Base-by-base conservation (phyloP, 805 yeast species). In the Priceomyces carsonii region DNA sequence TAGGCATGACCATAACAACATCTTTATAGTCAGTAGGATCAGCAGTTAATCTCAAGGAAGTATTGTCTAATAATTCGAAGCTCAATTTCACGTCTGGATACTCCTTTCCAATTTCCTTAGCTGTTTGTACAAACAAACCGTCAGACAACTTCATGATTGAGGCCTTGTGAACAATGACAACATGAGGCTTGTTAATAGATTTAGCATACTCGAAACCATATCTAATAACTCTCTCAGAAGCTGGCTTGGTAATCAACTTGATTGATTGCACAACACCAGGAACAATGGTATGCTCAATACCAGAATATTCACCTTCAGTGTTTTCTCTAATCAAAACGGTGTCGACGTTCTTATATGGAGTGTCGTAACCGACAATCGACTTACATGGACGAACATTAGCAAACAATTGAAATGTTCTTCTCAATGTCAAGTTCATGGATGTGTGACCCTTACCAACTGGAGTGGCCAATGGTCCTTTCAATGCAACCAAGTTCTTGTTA, bases 241-340 rank as follows among this genome's bases (percentile, higher is more conserved):
- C 98, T 39, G 87, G 89, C 61, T 83, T 84, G 59, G 99, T 93
- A 75, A 93, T 93, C 66, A 93, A 79, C 74, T 93, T 93, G 72
- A 91, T 91, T 45, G 96, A 86, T 75, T 93, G 98, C 36, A 93
- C 97, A 38, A 93, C 98, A 61, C 99, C 99, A 48, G 97, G 97
- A 39, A 89, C 95, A 48, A 93, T 89, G 47, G 88, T 85, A 75
- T 93, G 99, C 77, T 93, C 99, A 54, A 93, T 90, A 72, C 99
- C 99, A 20, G 97, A 90, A 75, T 91, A 91, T 73, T 91, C 99
- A 76, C 99, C 99, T 71, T 93, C 98, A 48, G 99, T 91, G 81
- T 93, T 93, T 75, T 93, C 99, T 79, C 99, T 89, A 66, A 93
- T 90, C 56, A 93, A 75, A 23, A 91, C 96, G 46, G 96, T 84